phyloP scores from a whole-genome alignment of 345 rosid species.

The Bruguiera parviflora region DNA sequence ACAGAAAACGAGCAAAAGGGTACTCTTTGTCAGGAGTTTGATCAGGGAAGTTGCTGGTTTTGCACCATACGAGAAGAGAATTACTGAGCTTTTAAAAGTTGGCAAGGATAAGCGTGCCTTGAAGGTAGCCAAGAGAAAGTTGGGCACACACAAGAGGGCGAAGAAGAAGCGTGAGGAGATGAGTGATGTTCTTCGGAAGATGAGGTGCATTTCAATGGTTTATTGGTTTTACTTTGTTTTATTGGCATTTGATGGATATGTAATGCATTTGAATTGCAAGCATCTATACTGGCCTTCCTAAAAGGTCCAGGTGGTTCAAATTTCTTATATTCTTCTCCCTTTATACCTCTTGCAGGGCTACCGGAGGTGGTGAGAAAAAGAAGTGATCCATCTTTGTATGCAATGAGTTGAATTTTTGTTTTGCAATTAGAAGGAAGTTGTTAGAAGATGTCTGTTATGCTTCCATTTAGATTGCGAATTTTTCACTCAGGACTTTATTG shows the following conservation, averaged over 20 bases:
- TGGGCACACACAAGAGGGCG: conserved; percentile 96
- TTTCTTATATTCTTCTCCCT: neutral
- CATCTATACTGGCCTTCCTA: neutral
- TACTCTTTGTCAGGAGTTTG: conserved; percentile 58
- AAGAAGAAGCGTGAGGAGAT: conserved; percentile 94
- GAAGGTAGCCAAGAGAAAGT: conserved; percentile 82
- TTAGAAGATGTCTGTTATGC: neutral
- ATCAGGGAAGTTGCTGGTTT: conserved; percentile 89
- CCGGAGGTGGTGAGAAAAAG: conserved; percentile 56
- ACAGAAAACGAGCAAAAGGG: conserved; percentile 86
- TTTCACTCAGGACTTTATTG: neutral
- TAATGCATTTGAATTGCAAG: neutral
- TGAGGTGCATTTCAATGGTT: conserved; percentile 38
- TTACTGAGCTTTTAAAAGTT: conserved; percentile 80
- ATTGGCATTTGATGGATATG: neutral
- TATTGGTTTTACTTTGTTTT: neutral
- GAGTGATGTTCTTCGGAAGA: conserved; percentile 74
- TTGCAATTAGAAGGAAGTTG: conserved; percentile 9
- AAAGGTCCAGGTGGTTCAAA: neutral
- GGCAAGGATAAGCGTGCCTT: conserved; percentile 90
- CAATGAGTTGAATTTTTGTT: neutral
- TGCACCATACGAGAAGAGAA: conserved; percentile 90
- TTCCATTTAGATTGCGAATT: conserved; percentile 7
- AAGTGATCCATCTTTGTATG: conserved; percentile 28
- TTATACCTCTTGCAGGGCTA: conserved; percentile 34